Percentiles rank a stretch among this genome's conserved stretches.
Evolutionary conservation across 2,329 filamentous ascomycete species (phyloP).

Genomic region (Aureobasidium sp.): DNA sequence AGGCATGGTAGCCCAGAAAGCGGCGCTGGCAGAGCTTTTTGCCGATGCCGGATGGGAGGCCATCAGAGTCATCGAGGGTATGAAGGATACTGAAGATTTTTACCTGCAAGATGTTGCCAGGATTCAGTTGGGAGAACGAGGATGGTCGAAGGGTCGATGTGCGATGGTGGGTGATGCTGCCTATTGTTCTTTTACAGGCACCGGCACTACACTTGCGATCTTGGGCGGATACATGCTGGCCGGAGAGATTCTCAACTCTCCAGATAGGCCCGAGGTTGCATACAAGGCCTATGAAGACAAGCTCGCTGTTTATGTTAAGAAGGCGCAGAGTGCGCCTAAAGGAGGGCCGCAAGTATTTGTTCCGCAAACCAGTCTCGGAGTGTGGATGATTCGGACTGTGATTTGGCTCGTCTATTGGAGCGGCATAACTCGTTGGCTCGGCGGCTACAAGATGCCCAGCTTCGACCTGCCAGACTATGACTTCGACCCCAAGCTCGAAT

Average conservation of each 20-base stretch:
- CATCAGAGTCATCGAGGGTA: conserved; percentile 31
- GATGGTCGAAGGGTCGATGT: conserved; percentile 28
- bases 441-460: not conserved
- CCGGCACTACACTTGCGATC: conserved; percentile 22
- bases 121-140: conserved; percentile 23
- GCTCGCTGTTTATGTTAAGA: conserved; percentile 22
- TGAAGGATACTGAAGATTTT: conserved; percentile 26
- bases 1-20: conserved; percentile 21
- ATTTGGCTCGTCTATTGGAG: not conserved
- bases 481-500: not conserved
- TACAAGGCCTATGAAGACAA: conserved; percentile 24
- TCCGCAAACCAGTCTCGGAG: conserved; percentile 22
- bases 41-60: conserved; percentile 27
- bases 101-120: conserved; percentile 24
- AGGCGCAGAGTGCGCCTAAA: conserved; percentile 25
- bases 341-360: conserved; percentile 24
- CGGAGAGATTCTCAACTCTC: conserved; percentile 20
- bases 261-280: conserved; percentile 20
- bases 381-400: conserved; percentile 7
- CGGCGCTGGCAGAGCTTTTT: conserved; percentile 22
- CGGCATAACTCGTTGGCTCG: not conserved
- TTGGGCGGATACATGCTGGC: conserved; percentile 24
- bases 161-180: conserved; percentile 24
- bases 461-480: not conserved
- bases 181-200: conserved; percentile 20